Base-by-base conservation (phyloP, 2,329 filamentous ascomycete genomes). In the Colletotrichum higginsianum region DNA sequence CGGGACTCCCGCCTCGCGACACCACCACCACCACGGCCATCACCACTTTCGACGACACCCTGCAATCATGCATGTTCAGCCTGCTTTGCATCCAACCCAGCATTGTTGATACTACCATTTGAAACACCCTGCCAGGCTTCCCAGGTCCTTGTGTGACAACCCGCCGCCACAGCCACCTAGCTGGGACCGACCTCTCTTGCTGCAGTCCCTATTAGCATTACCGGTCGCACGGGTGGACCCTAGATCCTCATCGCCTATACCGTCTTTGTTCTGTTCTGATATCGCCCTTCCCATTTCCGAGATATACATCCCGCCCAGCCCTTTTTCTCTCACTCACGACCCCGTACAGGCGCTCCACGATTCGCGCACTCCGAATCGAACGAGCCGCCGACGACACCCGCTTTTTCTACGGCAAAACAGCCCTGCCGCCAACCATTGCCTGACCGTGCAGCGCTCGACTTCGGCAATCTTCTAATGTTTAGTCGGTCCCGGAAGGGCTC, bases 41-140 rank as follows among this genome's bases (percentile, higher is more conserved):
- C 60, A 57, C 67, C 65, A 18, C 53, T 26, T 64, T 40, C 50
- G 56, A 42, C 56, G 40, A 42, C 60, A 74, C 64, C 66, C 71
- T 72, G 64, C 67, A 56, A 67, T 73, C 72, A 76, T 76, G 75
- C 74, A 67, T 69, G 66, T 65, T 63, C 67, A 63, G 60, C 69
- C 67, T 73, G 69, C 63, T 57, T 69, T 63, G 67, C 71, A 66
- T 67, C 73, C 62, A 57, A 60, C 64, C 74, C 70, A 76, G 75
- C 75, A 77, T 77, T 77, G 74, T 76, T 76, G 74, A 77, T 73
- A 74, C 75, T 61, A 72, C 72, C 72, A 75, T 72, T 73, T 77
- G 75, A 77, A 77, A 77, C 75, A 72, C 50, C 68, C 58, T 73
- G 72, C 72, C 73, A 60, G 63, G 61, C 67, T 53, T 71, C 66